Evolutionary conservation across 2,329 filamentous ascomycete species (phyloP), one percentile per base, ranked within the genome.

Genomic region (Cytospora chrysosperma): DNA sequence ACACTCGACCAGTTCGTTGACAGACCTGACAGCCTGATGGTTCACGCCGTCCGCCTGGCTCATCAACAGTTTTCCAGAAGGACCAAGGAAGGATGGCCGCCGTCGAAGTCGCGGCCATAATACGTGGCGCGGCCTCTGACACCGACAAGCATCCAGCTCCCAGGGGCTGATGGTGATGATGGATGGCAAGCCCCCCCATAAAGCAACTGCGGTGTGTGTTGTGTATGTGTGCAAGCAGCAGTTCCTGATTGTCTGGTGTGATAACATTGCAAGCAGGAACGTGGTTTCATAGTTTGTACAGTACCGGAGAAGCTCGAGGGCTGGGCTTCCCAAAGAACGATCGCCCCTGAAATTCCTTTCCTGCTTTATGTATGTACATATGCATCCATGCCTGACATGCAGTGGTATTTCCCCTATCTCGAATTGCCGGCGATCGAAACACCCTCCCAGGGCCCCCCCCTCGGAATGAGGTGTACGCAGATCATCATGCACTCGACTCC

Each of bases 381-480:
- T 37, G 34, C 37, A 40, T 40, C 19, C 37, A 40, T 40, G 19
- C 37, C 37, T n/a, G 37, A n/a, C 32, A 34, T 43, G 37, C 19
- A 43, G n/a, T 21, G 40, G 40, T 43, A 43, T 24, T 10, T 47
- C 40, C 50, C 56, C 13, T 59, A 34, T 37, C 28, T 37, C 17
- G 19, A 13, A 47, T 47, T 54, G 34, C 50, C 51, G 51, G 58
- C 27, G n/a, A 26, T 49, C 37, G 6, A 49, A 55, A 47, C 26
- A 40, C n/a, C 24, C 9, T 37, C 32, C 10, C 32, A 34, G 32
- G 30, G 32, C 32, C 32, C 32, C 32, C 32, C 12, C 21, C 21
- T 47, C 19, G 30, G 26, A 21, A 24, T 60, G 58, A 53, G 32
- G 19, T 53, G 51, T 27, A 55, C n/a, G 58, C 58, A 55, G 58